Evolutionary conservation across 805 yeast genomes (phyloP).

Genomic region (Lipomyces mesembrius): DNA sequence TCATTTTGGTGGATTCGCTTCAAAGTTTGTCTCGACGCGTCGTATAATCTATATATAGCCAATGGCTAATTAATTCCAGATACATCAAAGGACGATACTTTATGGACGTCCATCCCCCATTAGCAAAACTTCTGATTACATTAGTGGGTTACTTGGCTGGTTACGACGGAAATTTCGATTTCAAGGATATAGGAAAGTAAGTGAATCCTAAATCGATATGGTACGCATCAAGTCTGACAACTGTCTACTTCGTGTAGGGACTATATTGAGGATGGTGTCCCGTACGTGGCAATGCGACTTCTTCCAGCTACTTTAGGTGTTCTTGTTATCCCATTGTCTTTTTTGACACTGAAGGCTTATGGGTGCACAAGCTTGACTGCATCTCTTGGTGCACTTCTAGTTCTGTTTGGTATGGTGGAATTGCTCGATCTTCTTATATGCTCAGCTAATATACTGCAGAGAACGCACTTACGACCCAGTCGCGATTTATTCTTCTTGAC

Average conservation of each 20-base stretch:
- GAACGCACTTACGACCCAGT: constrained; percentile 64
- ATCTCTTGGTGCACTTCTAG: constrained; percentile 55
- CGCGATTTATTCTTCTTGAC: constrained; percentile 58
- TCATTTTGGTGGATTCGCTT: constrained; percentile 95
- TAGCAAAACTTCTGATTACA: constrained; percentile 63
- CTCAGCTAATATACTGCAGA: constrained; percentile 41
- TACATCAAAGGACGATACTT: constrained; percentile 65
- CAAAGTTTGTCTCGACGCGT: constrained; percentile 60
- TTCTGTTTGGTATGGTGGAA: constrained; percentile 53
- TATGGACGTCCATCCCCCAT: constrained; percentile 75
- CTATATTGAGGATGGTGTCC: constrained; percentile 50
- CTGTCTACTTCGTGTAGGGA: constrained; percentile 36
- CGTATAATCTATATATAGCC: neutral
- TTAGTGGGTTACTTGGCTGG: constrained; percentile 58
- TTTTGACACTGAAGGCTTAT: constrained; percentile 58
- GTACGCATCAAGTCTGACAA: neutral
- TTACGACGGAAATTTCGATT: constrained; percentile 55
- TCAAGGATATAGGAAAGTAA: constrained; percentile 51
- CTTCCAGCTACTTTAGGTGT: constrained; percentile 63
- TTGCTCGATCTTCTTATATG: neutral
- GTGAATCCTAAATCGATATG: neutral
- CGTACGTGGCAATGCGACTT: constrained; percentile 61
- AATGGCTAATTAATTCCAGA: constrained; percentile 35
- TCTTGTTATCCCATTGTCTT: constrained; percentile 57
- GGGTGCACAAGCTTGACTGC: constrained; percentile 60